Evolutionary conservation across 352 stramenopile species (phyloP), one percentile per base, ranked within the genome.

Genomic region (Pythium oligandrum): DNA sequence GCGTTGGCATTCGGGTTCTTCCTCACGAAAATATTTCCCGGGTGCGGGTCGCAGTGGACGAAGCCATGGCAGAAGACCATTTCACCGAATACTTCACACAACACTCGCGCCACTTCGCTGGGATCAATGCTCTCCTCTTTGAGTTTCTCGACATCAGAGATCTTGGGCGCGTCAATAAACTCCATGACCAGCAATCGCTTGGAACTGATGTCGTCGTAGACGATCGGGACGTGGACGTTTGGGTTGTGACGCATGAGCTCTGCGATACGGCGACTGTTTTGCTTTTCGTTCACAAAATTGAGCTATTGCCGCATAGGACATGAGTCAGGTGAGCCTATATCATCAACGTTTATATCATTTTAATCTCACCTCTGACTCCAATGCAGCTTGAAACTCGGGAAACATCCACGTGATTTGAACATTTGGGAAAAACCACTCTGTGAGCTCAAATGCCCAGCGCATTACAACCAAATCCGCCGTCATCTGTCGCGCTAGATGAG

Each of bases 21-120:
- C 3, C 88, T 71, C 7, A 96, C 77, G 44, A 97, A 90, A 7
- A 97, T 78, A 68, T 99, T 99, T 26, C 92, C 95, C 30, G 94
- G 79, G 66, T 99, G 96, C 26, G 96, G 96, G 62, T 99, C 96
- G 59, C 90, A 98, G 70, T 99, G 96, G 17, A 98, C 91, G 59
- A 98, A 99, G 37, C 88, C 91, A 53, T 90, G 78, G n/a, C 75
- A 78, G 70, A 98, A 99, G 4, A 97, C 87, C 84, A 98, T 96
- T 36, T 97, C 88, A 49, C 88, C 87, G 63, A 98, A 98, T 4
- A 98, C 88, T 51, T 93, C 80, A 46, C 90, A 97, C 17, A 98
- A 72, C 11, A 89, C 66, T 46, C 72, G 79, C 1, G 93, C 88
- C 40, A 98, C 86, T 51, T 93, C 70, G 17, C 84, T 64, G 4